Conservation (phyloP, 2,329 filamentous ascomycete species). For the Paraconiothyrium brasiliense region DNA sequence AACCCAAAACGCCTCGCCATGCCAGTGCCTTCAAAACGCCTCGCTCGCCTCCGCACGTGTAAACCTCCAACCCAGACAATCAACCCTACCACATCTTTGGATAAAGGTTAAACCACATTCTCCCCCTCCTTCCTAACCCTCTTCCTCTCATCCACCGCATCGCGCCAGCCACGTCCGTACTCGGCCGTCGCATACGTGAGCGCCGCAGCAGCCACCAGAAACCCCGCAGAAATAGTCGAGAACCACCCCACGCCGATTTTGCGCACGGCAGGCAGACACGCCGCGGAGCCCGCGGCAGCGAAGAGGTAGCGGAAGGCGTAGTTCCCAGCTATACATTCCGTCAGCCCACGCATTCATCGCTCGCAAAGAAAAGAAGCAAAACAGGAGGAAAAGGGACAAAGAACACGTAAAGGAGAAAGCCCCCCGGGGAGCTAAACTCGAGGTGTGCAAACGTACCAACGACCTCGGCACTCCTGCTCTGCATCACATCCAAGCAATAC, state of each 20-base stretch:
- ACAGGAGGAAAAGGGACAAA: too few species aligned
- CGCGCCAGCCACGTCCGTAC: conserved; percentile 63
- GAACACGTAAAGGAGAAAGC: too few species aligned
- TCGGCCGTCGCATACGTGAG: conserved; percentile 60
- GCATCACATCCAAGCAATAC: conserved; percentile 86
- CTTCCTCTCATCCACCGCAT: conserved; percentile 62
- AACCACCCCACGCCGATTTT: conserved; percentile 84
- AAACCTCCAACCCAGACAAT: background rate
- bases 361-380: too few species aligned
- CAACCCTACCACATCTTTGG: too few species aligned
- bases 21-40: background rate
- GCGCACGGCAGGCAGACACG: conserved; percentile 78
- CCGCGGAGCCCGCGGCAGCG: conserved; percentile 74
- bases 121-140: conserved; percentile 48
- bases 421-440: too few species aligned
- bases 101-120: background rate
- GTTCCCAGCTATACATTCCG: conserved; percentile 62
- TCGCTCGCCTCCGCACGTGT: background rate
- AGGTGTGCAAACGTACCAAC: conserved; percentile 49
- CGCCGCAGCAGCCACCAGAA: conserved; percentile 60
- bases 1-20: background rate
- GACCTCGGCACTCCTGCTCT: conserved; percentile 74
- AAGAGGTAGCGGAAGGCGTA: conserved; percentile 82
- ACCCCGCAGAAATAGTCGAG: conserved; percentile 71
- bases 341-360: too few species aligned